A percentile compares a stretch with the other conserved stretches of the same genome.
Evolutionary conservation across 2,329 filamentous ascomycete species (phyloP).

Genomic region (Aspergillus calidoustus): DNA sequence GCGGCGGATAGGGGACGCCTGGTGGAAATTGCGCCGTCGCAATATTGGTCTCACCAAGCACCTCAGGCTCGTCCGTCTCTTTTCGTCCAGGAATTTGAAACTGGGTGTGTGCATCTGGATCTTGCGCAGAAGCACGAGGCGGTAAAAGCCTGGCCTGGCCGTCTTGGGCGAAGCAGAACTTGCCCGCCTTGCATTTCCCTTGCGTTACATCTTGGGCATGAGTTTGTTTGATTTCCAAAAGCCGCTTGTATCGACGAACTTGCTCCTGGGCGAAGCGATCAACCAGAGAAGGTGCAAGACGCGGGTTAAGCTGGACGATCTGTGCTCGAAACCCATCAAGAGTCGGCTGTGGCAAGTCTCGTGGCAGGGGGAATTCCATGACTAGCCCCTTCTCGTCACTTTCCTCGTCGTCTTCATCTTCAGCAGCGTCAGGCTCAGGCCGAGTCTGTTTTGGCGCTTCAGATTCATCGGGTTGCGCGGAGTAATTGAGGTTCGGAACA

Average conservation of each 20-base stretch:
- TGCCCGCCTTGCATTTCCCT: conserved; percentile 63
- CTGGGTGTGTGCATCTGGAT: conserved; percentile 60
- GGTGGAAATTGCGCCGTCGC: conserved; percentile 75
- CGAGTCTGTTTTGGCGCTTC: conserved; percentile 20
- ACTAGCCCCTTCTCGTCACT: conserved; percentile 64
- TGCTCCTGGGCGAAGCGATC: conserved; percentile 85
- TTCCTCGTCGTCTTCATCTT: conserved; percentile 63
- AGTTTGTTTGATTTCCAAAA: conserved; percentile 71
- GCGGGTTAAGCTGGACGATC: conserved; percentile 74
- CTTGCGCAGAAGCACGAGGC: conserved; percentile 56
- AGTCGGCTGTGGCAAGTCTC: conserved; percentile 72
- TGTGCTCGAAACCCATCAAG: conserved; percentile 77
- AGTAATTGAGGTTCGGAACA: conserved; percentile 58
- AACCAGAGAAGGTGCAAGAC: conserved; percentile 69
- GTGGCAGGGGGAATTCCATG: conserved; percentile 64
- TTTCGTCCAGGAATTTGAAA: conserved; percentile 62
- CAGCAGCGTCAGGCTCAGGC: conserved; percentile 30
- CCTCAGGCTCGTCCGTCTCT: conserved; percentile 65
- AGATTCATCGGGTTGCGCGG: conserved; percentile 34
- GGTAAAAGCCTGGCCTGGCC: conserved; percentile 69
- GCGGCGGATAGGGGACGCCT: conserved; percentile 79
- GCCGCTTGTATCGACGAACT: conserved; percentile 74
- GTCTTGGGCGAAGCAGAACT: conserved; percentile 68
- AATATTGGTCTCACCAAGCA: conserved; percentile 69
- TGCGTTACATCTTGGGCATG: conserved; percentile 66